A percentile compares a stretch with the other conserved stretches of the same genome.
Conservation (phyloP, 2,329 filamentous ascomycete species). For the Monilinia laxa region DNA sequence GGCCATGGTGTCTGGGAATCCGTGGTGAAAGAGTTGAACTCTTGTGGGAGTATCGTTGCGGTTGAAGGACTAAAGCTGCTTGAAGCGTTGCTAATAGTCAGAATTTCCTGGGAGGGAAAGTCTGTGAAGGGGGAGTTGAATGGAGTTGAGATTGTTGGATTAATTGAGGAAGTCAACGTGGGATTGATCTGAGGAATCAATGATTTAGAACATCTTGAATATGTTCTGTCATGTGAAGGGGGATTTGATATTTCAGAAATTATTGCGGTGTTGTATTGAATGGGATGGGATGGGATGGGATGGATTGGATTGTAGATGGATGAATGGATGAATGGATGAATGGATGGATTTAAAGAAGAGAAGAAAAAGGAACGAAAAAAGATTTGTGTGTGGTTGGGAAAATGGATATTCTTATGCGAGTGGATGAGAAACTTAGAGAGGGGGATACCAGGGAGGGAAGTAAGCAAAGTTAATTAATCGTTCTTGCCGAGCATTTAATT, state of each 20-base stretch:
- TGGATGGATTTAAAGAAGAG: no score
- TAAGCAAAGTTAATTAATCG: background rate
- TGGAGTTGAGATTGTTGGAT: conserved; percentile 12
- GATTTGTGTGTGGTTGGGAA: no score
- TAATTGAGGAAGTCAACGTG: conserved; percentile 15
- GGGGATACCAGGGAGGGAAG: no score
- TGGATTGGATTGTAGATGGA: background rate
- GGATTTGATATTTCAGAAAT: background rate
- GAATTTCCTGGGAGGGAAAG: conserved; percentile 58
- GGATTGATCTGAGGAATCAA: conserved; percentile 10
- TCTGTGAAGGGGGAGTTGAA: conserved; percentile 53
- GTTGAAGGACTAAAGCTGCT: conserved; percentile 56
- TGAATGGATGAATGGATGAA: no score
- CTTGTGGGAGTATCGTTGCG: conserved; percentile 62
- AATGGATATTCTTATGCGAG: no score
- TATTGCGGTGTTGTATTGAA: background rate
- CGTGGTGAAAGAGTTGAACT: conserved; percentile 78
- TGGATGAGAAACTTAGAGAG: background rate
- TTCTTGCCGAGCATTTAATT: no score
- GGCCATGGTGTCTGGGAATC: conserved; percentile 78
- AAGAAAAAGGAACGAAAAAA: no score
- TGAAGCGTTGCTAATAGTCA: conserved; percentile 66
- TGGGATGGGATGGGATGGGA: no score
- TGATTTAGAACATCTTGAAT: conserved; percentile 21
- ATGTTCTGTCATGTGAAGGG: conserved; percentile 1